phyloP scores from a whole-genome alignment of 1,284 basidiomycete species.

The Tetrapyrgos nigripes region DNA sequence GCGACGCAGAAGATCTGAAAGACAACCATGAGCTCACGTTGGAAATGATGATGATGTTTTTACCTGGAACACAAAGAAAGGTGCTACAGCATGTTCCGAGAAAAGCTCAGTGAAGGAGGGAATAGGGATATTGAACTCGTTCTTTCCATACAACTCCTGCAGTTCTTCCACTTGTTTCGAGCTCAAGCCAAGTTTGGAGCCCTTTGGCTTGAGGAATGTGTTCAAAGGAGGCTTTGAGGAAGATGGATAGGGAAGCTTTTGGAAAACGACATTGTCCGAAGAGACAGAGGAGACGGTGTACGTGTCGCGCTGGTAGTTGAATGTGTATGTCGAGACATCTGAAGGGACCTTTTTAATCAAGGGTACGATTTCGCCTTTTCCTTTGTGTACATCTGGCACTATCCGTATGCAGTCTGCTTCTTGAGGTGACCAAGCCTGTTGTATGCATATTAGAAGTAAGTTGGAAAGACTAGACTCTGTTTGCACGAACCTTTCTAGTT shows the following conservation, averaged over 20 bases:
- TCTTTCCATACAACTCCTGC: constrained; percentile 80
- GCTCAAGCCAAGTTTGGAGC: constrained; percentile 38
- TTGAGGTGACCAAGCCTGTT: constrained; percentile 69
- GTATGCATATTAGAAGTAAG: constrained; percentile 3
- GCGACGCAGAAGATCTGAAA: constrained; percentile 97
- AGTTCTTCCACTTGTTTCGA: constrained; percentile 51
- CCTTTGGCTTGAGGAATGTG: constrained; percentile 65
- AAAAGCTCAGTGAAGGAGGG: constrained; percentile 74
- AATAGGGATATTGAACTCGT: constrained; percentile 95
- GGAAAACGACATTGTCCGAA: constrained; percentile 60
- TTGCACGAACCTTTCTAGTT: constrained; percentile 60
- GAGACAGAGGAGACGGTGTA: constrained; percentile 73
- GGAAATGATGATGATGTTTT: neutral
- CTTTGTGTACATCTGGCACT: constrained; percentile 86
- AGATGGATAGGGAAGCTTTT: constrained; percentile 90
- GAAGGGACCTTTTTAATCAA: constrained; percentile 68
- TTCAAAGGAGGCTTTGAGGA: constrained; percentile 76
- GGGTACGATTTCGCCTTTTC: constrained; percentile 90
- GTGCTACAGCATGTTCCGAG: constrained; percentile 47
- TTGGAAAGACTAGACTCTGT: constrained; percentile 4
- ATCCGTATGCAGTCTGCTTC: constrained; percentile 87
- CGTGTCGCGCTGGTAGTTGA: constrained; percentile 96
- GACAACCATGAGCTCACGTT: constrained; percentile 83
- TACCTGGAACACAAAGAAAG: constrained; percentile 87
- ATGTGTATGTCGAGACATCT: constrained; percentile 76